phyloP scores from a whole-genome alignment of 2,329 filamentous ascomycete species.

The Emmonsiellopsis sp. region DNA sequence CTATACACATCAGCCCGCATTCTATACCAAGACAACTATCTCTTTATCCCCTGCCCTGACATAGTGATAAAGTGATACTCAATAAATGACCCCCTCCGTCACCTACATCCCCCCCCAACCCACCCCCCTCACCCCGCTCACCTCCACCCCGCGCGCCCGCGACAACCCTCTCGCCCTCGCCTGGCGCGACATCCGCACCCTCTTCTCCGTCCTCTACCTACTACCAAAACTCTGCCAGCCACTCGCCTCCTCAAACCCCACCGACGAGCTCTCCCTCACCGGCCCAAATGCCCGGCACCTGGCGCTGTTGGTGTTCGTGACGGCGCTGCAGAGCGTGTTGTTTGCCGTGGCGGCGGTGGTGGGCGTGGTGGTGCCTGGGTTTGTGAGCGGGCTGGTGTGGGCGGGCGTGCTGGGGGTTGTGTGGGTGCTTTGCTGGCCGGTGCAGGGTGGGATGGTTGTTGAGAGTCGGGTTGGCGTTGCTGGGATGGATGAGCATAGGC shows the following conservation, averaged over 20 bases:
- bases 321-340: slow-evolving; percentile 5
- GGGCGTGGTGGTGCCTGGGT: slow-evolving; percentile 6
- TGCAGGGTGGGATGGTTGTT: slow-evolving; percentile 5
- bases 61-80: too few species aligned
- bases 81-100: neutral
- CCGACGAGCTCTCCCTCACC: slow-evolving; percentile 9
- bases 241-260: neutral
- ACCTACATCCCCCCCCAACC: slow-evolving; percentile 11
- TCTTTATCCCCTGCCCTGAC: neutral
- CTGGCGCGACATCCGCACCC: slow-evolving; percentile 8
- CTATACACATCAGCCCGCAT: too few species aligned
- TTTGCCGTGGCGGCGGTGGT: neutral
- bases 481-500: neutral
- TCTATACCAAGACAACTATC: neutral
- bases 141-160: slow-evolving; percentile 10
- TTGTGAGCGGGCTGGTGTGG: slow-evolving; percentile 6
- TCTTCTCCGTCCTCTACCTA: slow-evolving; percentile 6
- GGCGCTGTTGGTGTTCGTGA: slow-evolving; percentile 4
- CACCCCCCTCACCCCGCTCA: slow-evolving; percentile 4
- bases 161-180: slow-evolving; percentile 8
- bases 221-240: slow-evolving; percentile 10
- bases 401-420: neutral
- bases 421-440: slow-evolving; percentile 7
- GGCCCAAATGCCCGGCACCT: slow-evolving; percentile 7
- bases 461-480: slow-evolving; percentile 1